Base-by-base conservation (phyloP, 441 rosid genomes). In the Breynia disticha region DNA sequence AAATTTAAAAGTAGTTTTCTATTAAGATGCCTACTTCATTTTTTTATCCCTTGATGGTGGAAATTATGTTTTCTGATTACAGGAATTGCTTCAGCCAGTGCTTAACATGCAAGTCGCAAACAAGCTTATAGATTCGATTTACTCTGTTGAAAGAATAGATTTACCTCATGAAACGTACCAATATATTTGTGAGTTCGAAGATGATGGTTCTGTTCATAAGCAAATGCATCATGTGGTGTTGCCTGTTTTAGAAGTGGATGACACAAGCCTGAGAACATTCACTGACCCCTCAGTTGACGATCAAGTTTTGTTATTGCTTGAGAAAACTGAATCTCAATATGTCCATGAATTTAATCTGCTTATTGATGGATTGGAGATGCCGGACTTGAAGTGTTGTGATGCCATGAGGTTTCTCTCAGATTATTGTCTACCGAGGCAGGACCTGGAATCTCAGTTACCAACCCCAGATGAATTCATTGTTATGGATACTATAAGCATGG, bases 201-300 rank as follows among this genome's bases (percentile, higher is more conserved):
- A 77, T 62, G 83, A 80, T 55, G 63, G 73, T 66, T 65, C 63
- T 42, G 66, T 54, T 60, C 74, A 69, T 46, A 80, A 69, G 60
- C 72, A 42, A 44, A 52, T 48, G 45, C 67, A 64, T 39, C 64
- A 54, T 67, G 51, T 41, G 42, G 52, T 55, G 20, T 83, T 83
- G 70, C 91, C 90, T 19, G 62, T 80, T 63, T 64, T 87, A 46
- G 99, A 94, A 77, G 86, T 80, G 65, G 82, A 85, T 60, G 90
- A 90, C 57, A 59, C 55, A 60, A 59, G 72, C 73, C 77, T 75
- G 60, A 69, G 72, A 50, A 67, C 12, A 32, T 61, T 74, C 60
- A 58, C 67, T 17, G 61, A 74, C 72, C 56, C 50, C 6, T 64
- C 76, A 45, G 14, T 59, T 56, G 79, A 76, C 67, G 81, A 78